Percentiles rank a stretch among this genome's conserved stretches.
phyloP scores from a whole-genome alignment of 768 basidiomycete species.

The Clavaria fumosa region DNA sequence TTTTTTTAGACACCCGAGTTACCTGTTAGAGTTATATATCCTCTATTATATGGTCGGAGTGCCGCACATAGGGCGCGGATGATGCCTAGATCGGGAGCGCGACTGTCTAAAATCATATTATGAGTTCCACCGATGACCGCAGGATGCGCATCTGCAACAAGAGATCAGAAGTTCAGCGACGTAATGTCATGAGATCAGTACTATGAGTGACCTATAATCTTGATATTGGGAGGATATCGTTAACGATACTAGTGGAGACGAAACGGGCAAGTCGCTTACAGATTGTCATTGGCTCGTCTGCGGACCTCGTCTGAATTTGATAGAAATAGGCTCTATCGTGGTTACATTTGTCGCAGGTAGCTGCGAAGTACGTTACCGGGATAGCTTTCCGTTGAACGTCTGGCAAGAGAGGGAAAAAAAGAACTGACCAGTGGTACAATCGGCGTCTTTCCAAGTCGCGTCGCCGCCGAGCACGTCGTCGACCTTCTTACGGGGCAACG shows the following conservation, averaged over 20 bases:
- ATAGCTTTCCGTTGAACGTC: no score
- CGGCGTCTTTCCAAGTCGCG: constrained; percentile 88
- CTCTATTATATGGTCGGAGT: no score
- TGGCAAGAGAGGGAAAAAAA: neutral
- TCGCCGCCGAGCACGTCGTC: constrained; percentile 95
- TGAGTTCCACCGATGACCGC: neutral
- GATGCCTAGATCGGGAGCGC: no score
- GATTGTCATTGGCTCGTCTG: constrained; percentile 81
- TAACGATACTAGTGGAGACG: neutral
- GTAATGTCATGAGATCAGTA: neutral
- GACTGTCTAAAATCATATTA: no score
- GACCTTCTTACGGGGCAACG: constrained; percentile 74
- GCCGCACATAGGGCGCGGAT: no score
- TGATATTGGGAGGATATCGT: neutral
- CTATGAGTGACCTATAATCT: constrained; percentile 73
- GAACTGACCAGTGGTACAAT: constrained; percentile 66
- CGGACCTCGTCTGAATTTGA: constrained; percentile 90
- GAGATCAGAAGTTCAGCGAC: no score
- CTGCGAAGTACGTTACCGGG: constrained; percentile 16
- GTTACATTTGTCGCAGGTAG: constrained; percentile 67
- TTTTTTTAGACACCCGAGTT: no score
- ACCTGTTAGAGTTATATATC: no score
- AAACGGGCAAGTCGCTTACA: constrained; percentile 22
- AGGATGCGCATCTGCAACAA: neutral
- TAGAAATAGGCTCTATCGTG: constrained; percentile 80